Base-by-base conservation (phyloP, 1,139 yeast species). In the Blastobotrys elegans region DNA sequence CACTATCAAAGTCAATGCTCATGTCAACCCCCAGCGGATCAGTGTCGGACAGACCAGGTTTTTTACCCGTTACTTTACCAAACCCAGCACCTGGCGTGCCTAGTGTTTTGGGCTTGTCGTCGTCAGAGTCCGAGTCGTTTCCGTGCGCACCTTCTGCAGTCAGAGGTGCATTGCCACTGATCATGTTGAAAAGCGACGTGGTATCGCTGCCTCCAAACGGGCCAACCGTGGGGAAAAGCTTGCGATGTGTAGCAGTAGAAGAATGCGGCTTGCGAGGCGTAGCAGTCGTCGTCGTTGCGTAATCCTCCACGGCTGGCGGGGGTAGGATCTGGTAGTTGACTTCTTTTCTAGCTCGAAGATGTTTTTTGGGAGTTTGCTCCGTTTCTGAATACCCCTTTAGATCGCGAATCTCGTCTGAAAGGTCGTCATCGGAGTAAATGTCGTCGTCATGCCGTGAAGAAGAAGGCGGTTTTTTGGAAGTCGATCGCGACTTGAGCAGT, bases 21-120 rank as follows among this genome's bases (percentile, higher is more conserved):
- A 87, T 89, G 59, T 89, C 97, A 7, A 90, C 85, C 1, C 96
- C 98, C 27, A 94, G 70, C 1, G 98, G 98, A 66, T 94, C 99
- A 1, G 95, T 76, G 64, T 94, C 99, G 21, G 97, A 95, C 22
- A 84, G 71, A 40, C 75, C 83, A 47, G 78, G 80, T 63, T 86
- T 87, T 42, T 58, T 57, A 65, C 80, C 82, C 53, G 58, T 56
- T 2, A 56, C 52, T 16, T 63, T 64, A n/a, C 55, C 50, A 8
- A 69, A 63, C 1, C 71, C 69, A 1, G 75, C 72, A 6, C 65
- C 59, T 33, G 66, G 57, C 38, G 64, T 69, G 38, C 75, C 79
- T 55, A 74, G 64, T n/a, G 59, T 64, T 40, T 53, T 56, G 27
- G 54, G 41, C 45, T 51, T 39, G 53, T 84, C 94, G 2, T 90